These are phyloP conservation scores for Lippia alba DNA, from an alignment of 305 asterid genomes.

Conservation along the genomic window DNA sequence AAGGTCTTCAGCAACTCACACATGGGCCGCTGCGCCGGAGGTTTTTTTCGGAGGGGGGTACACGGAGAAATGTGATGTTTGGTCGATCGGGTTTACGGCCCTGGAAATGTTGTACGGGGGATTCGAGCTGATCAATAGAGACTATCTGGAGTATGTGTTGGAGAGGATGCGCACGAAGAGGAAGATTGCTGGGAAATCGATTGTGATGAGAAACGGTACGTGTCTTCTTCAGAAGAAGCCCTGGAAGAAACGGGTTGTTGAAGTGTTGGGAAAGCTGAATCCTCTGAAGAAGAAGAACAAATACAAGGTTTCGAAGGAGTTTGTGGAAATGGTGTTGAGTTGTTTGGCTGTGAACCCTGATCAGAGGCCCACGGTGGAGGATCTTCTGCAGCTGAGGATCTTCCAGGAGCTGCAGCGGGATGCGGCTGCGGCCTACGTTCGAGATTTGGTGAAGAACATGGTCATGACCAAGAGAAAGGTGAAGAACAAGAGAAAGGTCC, in stretches of 20 bases:
- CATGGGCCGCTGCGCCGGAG: slow-evolving; percentile 38
- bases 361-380: slow-evolving; percentile 25
- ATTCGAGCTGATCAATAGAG: not conserved
- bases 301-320: slow-evolving; percentile 5
- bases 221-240: no score
- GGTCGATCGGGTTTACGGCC: slow-evolving; percentile 27
- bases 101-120: slow-evolving; percentile 27
- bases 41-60: not conserved
- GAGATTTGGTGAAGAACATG: not conserved
- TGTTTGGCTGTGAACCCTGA: slow-evolving; percentile 15
- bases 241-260: no score
- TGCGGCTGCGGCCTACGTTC: not conserved
- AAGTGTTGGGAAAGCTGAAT: no score
- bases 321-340: slow-evolving; percentile 24
- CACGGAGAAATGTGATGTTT: slow-evolving; percentile 18
- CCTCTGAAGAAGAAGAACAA: not conserved
- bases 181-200: not conserved
- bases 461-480: no score
- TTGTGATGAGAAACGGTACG: no score
- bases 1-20: no score
- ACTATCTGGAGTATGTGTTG: not conserved
- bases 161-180: not conserved
- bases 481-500: no score
- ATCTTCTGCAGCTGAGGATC: slow-evolving; percentile 15
- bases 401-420: not conserved